Evolutionary conservation across 116 monocot genomes (phyloP), one percentile per base, ranked within the genome.

Genomic region (Iris pallida): DNA sequence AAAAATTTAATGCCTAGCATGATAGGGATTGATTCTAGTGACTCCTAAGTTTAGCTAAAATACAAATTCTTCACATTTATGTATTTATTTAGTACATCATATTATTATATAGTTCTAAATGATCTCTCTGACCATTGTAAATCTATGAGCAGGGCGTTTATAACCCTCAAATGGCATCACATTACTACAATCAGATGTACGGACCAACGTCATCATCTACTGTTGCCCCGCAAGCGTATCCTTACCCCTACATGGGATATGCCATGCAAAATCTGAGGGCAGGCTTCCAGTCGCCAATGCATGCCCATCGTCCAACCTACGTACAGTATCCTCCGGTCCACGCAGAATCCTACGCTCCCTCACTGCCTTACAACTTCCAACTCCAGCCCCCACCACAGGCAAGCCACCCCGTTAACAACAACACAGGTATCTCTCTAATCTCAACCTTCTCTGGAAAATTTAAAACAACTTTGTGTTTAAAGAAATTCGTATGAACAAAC

Each of bases 151-250:
- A 85, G 80, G 82, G 76, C 16, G n/a, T 77, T 17, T 89, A 85
- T 61, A 82, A 75, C 57, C 61, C 79, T 63, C 81, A 85, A 46
- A 17, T 85, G 70, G 70, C 74, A 11, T 59, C 69, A 9, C 85
- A 68, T 8, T 89, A 89, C 61, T 85, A 85, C 45, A 53, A 68
- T 5, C 74, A 80, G 41, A 49, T 77, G 53, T 84, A 84, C 57
- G 84, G 84, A 51, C 47, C 76, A 4, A 15, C 76, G 0, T 59
- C 85, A 43, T 42, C 76, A 47, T 53, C 79, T 5, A 53, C 46
- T 0, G 17, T 76, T 18, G 73, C 60, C 9, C 59, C 62, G 42
- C 72, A 45, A 10, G 61, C 68, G 13, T 79, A 84, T 44, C 61
- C 41, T 16, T 80, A 80, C 16, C 53, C 76, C 0, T 66, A 58